Base-by-base conservation (phyloP, 768 basidiomycete genomes). In the Russula sp. region DNA sequence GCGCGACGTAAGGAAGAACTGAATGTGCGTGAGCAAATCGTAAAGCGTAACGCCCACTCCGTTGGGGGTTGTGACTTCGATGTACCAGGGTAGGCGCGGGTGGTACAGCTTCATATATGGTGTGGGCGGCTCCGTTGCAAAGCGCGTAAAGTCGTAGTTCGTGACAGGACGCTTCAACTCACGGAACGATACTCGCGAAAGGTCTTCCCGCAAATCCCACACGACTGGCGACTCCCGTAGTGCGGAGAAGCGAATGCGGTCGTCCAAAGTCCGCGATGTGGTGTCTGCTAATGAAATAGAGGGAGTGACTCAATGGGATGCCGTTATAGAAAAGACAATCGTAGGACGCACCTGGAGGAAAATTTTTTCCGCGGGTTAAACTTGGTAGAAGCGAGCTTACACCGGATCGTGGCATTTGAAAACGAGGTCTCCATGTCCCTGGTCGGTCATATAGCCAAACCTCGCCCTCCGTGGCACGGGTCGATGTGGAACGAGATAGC, bases 11-110 rank as follows among this genome's bases (percentile, higher is more conserved):
- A 87, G 75, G 53, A 78, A 74, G 27, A 56, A 59, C 55, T 75
- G 79, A 51, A 87, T 71, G 62, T 80, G 78, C 37, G 67, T 61
- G 55, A 88, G 73, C 16, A 89, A 74, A 63, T 88, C 84, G 39
- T 74, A 73, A 3, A 88, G 73, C 6, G 84, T 84, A 58, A 87
- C 77, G n/a, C 85, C 86, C 27, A 80, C 73, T 2, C 78, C 77
- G 47, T 79, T 76, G 32, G 66, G 66, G 45, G 78, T 72, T 27
- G 70, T 68, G 18, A 87, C 75, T 66, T 88, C 86, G 70, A 89
- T 79, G 72, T 81, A 85, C 87, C 87, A 89, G 0, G 87, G 87
- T 0, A 86, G 73, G 40, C 76, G 74, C 0, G 79, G 73, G 71
- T 86, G 84, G 68, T 78, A 83, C 55, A 88, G 68, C 13, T 84